Evolutionary conservation across 2,329 filamentous ascomycete genomes (phyloP).

Genomic region (Hypomyces perniciosus): DNA sequence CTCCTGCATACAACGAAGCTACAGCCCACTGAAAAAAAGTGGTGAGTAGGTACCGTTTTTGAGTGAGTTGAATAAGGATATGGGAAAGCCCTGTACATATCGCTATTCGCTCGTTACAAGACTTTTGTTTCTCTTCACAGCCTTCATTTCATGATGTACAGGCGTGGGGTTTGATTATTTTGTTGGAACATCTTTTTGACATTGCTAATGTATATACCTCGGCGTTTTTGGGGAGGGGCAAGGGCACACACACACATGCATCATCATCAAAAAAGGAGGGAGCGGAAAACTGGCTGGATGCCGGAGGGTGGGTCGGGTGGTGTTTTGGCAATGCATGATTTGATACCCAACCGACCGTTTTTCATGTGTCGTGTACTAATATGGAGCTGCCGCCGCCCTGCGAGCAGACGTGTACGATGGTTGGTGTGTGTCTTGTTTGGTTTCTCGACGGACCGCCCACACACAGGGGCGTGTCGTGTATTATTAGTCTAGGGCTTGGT

Average conservation of each 20-base stretch:
- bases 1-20: slow-evolving; percentile 54
- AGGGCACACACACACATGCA: slow-evolving; percentile 7
- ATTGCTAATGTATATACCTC: slow-evolving; percentile 16
- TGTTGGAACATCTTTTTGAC: slow-evolving; percentile 6
- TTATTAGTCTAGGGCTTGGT: too few species aligned
- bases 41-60: slow-evolving; percentile 11
- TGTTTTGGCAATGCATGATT: slow-evolving; percentile 12
- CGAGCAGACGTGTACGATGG: slow-evolving; percentile 9
- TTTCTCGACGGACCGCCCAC: not conserved
- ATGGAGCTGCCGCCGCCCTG: slow-evolving; percentile 7
- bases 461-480: too few species aligned
- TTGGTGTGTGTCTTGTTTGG: slow-evolving; percentile 5
- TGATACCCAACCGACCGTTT: slow-evolving; percentile 8
- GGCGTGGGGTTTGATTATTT: not conserved
- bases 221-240: slow-evolving; percentile 6
- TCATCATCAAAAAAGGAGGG: slow-evolving; percentile 5
- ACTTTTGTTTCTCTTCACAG: not conserved
- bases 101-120: slow-evolving; percentile 7
- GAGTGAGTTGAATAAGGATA: not conserved
- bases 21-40: slow-evolving; percentile 30
- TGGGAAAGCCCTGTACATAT: slow-evolving; percentile 14
- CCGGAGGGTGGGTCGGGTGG: slow-evolving; percentile 2
- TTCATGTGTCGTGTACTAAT: slow-evolving; percentile 4
- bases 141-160: not conserved
- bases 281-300: slow-evolving; percentile 4